Evolutionary conservation across 768 basidiomycete genomes (phyloP).

Genomic region (Lepiota subincarnata): DNA sequence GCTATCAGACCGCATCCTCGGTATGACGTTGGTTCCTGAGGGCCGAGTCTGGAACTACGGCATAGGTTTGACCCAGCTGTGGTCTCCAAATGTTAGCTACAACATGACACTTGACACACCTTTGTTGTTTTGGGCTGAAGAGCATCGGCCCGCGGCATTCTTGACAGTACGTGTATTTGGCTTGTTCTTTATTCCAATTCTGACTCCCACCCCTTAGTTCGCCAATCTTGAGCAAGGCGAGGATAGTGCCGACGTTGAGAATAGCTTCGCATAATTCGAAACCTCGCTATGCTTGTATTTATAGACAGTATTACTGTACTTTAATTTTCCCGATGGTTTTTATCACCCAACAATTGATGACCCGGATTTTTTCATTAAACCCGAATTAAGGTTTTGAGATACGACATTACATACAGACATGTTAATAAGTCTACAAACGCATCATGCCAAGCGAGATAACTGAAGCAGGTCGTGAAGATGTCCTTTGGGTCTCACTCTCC

Average conservation of each 20-base stretch:
- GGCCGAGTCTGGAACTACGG: conserved; percentile 98
- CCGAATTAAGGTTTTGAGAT: background rate
- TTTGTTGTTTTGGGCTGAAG: conserved; percentile 92
- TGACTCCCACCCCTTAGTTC: conserved; percentile 48
- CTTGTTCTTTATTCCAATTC: background rate
- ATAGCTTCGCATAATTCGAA: conserved; percentile 73
- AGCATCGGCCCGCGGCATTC: conserved; percentile 93
- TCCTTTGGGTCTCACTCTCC: conserved; percentile 24
- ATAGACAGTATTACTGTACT: conserved; percentile 7
- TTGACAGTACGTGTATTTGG: conserved; percentile 58
- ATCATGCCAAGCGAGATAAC: conserved; percentile 50
- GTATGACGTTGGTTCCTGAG: conserved; percentile 92
- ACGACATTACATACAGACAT: background rate
- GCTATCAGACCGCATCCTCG: conserved; percentile 91
- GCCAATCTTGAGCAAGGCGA: conserved; percentile 87
- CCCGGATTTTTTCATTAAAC: background rate
- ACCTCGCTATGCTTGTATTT: background rate
- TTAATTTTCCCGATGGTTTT: background rate
- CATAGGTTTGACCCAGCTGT: conserved; percentile 87
- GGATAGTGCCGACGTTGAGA: conserved; percentile 94
- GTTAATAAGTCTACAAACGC: conserved; percentile 27
- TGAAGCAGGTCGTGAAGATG: conserved; percentile 48
- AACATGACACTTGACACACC: conserved; percentile 90
- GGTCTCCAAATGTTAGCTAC: conserved; percentile 79
- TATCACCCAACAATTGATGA: background rate